Evolutionary conservation across 2,329 filamentous ascomycete species (phyloP).

Genomic region (Bipolaris sorokiniana): DNA sequence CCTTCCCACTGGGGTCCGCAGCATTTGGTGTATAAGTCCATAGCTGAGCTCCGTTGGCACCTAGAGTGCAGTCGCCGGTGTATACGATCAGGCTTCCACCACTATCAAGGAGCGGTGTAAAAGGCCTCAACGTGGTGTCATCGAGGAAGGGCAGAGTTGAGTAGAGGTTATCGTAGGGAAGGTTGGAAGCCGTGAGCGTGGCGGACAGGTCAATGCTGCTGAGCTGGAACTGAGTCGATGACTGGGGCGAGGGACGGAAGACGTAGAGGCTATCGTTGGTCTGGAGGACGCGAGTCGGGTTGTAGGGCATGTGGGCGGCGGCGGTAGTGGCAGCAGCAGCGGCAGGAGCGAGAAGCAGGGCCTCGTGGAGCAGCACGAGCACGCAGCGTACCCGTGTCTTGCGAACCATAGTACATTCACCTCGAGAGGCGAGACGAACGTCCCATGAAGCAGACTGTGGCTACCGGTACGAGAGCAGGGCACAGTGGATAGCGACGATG

Average conservation of each 20-base stretch:
- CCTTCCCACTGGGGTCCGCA: slow-evolving; percentile 54
- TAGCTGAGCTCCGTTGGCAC: slow-evolving; percentile 59
- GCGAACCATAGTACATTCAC: slow-evolving; percentile 24
- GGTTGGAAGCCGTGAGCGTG: slow-evolving; percentile 57
- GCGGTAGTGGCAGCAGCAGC: slow-evolving; percentile 7
- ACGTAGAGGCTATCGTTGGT: slow-evolving; percentile 69
- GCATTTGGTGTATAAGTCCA: slow-evolving; percentile 69
- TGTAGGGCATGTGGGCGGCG: slow-evolving; percentile 70
- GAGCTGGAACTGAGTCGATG: slow-evolving; percentile 60
- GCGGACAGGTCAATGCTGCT: slow-evolving; percentile 70
- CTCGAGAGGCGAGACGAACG: slow-evolving; percentile 20
- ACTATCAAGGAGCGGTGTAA: slow-evolving; percentile 70
- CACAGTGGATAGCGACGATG: slow-evolving; percentile 13
- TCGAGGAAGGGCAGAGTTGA: slow-evolving; percentile 68
- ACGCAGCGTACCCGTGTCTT: slow-evolving; percentile 5
- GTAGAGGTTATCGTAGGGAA: slow-evolving; percentile 58
- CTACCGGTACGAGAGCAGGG: neutral
- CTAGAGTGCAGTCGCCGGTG: slow-evolving; percentile 71
- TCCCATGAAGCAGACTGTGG: slow-evolving; percentile 27
- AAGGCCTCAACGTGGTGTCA: slow-evolving; percentile 60
- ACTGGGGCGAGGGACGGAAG: slow-evolving; percentile 63
- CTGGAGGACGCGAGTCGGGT: slow-evolving; percentile 74
- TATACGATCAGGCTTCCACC: slow-evolving; percentile 76
- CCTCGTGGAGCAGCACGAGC: neutral
- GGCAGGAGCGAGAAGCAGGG: slow-evolving; percentile 1